phyloP scores from a whole-genome alignment of 2,329 filamentous ascomycete genomes.

The Zymoseptoria pseudotritici region DNA sequence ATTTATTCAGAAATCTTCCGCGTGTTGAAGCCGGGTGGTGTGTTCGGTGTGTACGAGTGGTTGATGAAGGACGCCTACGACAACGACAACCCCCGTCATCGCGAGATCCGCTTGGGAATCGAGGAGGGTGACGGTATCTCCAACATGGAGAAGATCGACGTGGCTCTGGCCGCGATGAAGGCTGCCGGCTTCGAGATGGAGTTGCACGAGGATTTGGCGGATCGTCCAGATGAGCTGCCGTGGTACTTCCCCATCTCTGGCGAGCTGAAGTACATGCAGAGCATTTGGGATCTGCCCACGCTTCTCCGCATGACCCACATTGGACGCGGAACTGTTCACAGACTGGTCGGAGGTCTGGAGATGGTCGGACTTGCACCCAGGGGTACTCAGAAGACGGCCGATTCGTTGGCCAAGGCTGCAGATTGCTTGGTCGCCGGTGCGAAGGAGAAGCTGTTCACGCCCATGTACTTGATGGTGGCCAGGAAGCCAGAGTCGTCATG shows the following conservation, averaged over 20 bases:
- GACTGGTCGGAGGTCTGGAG: slow-evolving; percentile 72
- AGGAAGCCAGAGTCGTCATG: slow-evolving; percentile 58
- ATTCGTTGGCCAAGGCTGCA: slow-evolving; percentile 73
- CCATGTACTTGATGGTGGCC: slow-evolving; percentile 96
- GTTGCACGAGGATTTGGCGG: slow-evolving; percentile 78
- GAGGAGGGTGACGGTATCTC: slow-evolving; percentile 95
- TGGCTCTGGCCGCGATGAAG: slow-evolving; percentile 76
- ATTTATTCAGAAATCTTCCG: slow-evolving; percentile 94
- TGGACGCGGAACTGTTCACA: slow-evolving; percentile 69
- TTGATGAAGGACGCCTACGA: slow-evolving; percentile 96
- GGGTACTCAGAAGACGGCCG: slow-evolving; percentile 88
- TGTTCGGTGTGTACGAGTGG: slow-evolving; percentile 98
- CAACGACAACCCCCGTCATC: slow-evolving; percentile 77
- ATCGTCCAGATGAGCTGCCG: slow-evolving; percentile 64
- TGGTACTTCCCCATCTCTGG: slow-evolving; percentile 95
- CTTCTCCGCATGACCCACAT: slow-evolving; percentile 84
- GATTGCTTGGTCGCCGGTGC: slow-evolving; percentile 85
- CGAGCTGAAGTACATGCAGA: slow-evolving; percentile 74
- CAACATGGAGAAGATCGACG: slow-evolving; percentile 87
- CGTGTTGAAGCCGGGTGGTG: slow-evolving; percentile 88
- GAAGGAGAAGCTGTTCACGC: slow-evolving; percentile 84
- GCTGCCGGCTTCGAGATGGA: slow-evolving; percentile 79
- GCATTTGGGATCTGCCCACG: slow-evolving; percentile 69
- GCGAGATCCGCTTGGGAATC: slow-evolving; percentile 85
- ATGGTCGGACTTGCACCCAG: slow-evolving; percentile 66